Percentiles rank a stretch among this genome's conserved stretches.
Evolutionary conservation across 164 flowering plant genomes (phyloP).

Genomic region (Nymphaea colorata): DNA sequence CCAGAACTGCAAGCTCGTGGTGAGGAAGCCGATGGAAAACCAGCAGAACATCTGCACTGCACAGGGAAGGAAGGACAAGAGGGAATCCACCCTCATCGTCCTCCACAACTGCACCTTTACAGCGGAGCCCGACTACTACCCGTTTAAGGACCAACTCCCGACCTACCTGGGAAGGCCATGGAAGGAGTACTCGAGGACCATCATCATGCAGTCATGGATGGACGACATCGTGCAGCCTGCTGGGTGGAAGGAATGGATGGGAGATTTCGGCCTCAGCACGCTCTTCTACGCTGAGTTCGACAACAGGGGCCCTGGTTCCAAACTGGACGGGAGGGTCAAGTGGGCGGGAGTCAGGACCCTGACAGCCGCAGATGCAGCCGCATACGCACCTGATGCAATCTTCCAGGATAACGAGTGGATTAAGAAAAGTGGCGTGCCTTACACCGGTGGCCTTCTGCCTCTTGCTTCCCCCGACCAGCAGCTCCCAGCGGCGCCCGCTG

Average conservation of each 20-base stretch:
- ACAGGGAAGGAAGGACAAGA: conserved; percentile 30
- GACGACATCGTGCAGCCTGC: conserved; percentile 29
- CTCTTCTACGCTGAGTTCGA: conserved; percentile 29
- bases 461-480: not conserved
- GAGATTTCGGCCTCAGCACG: conserved; percentile 23
- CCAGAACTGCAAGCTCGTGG: conserved; percentile 58
- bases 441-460: conserved; percentile 15
- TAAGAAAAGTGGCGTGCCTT: conserved; percentile 34
- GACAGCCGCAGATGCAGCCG: conserved; percentile 4
- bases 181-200: conserved; percentile 39
- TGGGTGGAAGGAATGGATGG: conserved; percentile 56
- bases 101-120: conserved; percentile 41
- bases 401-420: conserved; percentile 39
- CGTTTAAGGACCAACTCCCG: conserved; percentile 12
- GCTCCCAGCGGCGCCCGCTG: not conserved
- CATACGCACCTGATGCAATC: conserved; percentile 23
- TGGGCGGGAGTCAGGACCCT: conserved; percentile 41
- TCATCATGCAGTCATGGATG: conserved; percentile 33
- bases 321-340: conserved; percentile 17
- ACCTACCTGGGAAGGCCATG: conserved; percentile 59
- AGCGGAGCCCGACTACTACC: conserved; percentile 19
- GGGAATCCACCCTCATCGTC: conserved; percentile 24
- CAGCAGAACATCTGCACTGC: conserved; percentile 48
- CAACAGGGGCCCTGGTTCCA: conserved; percentile 48
- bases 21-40: conserved; percentile 38